Evolutionary conservation across 2,329 filamentous ascomycete genomes (phyloP).

Genomic region (Fusarium pseudograminearum): DNA sequence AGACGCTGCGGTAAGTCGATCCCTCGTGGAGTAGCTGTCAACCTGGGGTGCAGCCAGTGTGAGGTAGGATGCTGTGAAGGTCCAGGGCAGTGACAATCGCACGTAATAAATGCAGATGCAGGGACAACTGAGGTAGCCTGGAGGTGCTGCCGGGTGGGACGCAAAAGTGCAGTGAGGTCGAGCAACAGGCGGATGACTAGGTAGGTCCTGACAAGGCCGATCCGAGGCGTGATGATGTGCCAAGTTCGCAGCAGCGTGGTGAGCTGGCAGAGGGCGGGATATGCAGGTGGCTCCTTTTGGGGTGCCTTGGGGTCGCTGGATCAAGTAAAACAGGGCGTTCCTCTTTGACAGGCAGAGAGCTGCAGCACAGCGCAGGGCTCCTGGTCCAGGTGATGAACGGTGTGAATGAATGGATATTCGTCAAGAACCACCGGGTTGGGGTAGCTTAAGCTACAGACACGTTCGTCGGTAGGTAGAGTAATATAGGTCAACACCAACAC

Average conservation of each 20-base stretch:
- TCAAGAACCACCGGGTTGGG: slow-evolving; percentile 31
- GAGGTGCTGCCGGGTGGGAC: slow-evolving; percentile 43
- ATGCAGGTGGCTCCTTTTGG: slow-evolving; percentile 54
- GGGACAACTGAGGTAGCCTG: slow-evolving; percentile 40
- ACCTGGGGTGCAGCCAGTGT: slow-evolving; percentile 46
- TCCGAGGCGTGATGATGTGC: slow-evolving; percentile 47
- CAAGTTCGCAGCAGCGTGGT: slow-evolving; percentile 48
- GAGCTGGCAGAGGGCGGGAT: slow-evolving; percentile 50
- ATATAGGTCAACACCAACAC: slow-evolving; percentile 36
- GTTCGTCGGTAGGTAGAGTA: slow-evolving; percentile 13
- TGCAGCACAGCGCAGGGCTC: slow-evolving; percentile 45
- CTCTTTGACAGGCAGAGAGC: slow-evolving; percentile 41
- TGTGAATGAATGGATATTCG: slow-evolving; percentile 17
- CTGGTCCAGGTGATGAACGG: slow-evolving; percentile 36
- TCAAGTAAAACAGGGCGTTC: slow-evolving; percentile 43
- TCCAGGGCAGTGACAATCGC: slow-evolving; percentile 36
- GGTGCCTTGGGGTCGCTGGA: slow-evolving; percentile 42
- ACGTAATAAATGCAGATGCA: slow-evolving; percentile 47
- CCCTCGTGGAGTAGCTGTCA: slow-evolving; percentile 43
- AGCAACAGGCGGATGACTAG: slow-evolving; percentile 35
- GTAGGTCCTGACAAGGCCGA: slow-evolving; percentile 45
- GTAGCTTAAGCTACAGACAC: slow-evolving; percentile 30
- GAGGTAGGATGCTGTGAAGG: slow-evolving; percentile 29
- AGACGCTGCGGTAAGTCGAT: slow-evolving; percentile 46
- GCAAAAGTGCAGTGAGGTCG: slow-evolving; percentile 25